These are phyloP conservation scores for Alternaria burnsii DNA, from an alignment of 2,329 filamentous ascomycete genomes.

Conservation along the genomic window DNA sequence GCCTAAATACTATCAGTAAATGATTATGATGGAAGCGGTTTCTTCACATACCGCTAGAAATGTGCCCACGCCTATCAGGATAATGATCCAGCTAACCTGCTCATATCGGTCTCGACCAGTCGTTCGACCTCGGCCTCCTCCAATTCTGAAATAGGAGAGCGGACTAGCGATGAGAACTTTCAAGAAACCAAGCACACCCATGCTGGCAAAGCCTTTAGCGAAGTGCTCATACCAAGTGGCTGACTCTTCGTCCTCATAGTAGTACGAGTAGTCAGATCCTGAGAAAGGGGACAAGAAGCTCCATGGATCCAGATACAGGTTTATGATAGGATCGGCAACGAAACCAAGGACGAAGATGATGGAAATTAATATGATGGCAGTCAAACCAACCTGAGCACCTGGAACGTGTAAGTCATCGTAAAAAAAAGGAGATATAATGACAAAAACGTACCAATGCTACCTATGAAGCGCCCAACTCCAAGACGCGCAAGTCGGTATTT, in stretches of 20 bases:
- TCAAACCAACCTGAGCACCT: slow-evolving; percentile 73
- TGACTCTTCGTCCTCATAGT: slow-evolving; percentile 46
- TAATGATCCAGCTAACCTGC: slow-evolving; percentile 79
- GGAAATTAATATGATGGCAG: slow-evolving; percentile 73
- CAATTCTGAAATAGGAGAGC: slow-evolving; percentile 76
- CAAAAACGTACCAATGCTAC: slow-evolving; percentile 53
- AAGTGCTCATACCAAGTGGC: slow-evolving; percentile 82
- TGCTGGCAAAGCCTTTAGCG: slow-evolving; percentile 85
- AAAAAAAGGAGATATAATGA: background rate
- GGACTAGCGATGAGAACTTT: slow-evolving; percentile 80
- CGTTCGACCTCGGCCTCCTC: slow-evolving; percentile 65
- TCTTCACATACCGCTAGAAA: slow-evolving; percentile 73
- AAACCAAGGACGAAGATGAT: slow-evolving; percentile 87
- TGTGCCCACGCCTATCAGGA: slow-evolving; percentile 80
- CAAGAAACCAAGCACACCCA: slow-evolving; percentile 84
- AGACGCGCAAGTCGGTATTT: slow-evolving; percentile 81
- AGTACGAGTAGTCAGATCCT: slow-evolving; percentile 32
- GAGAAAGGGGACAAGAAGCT: slow-evolving; percentile 51
- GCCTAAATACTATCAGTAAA: slow-evolving; percentile 59
- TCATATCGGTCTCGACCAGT: slow-evolving; percentile 81
- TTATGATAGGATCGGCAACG: slow-evolving; percentile 89
- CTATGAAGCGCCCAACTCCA: slow-evolving; percentile 72
- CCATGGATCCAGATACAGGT: slow-evolving; percentile 81
- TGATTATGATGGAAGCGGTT: background rate
- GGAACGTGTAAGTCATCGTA: slow-evolving; percentile 21